phyloP scores from a whole-genome alignment of 164 flowering plant species.

The Magnolia kwangsiensis region DNA sequence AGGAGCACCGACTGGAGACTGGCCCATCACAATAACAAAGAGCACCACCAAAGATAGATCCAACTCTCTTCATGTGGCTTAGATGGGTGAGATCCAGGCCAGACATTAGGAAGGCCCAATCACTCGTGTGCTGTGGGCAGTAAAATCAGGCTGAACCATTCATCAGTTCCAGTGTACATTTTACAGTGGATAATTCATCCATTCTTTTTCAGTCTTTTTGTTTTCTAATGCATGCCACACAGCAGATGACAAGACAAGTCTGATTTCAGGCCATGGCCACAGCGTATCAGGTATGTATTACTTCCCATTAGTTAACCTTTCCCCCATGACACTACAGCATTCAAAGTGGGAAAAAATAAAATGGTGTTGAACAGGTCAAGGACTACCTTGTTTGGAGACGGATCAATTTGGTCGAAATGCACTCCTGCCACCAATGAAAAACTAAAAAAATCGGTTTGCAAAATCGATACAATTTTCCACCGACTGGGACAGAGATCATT shows the following conservation, averaged over 20 bases:
- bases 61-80: not conserved
- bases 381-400: not conserved
- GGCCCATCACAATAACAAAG: not conserved
- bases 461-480: not conserved
- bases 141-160: not conserved
- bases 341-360: no score
- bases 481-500: constrained; percentile 1
- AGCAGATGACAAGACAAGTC: not conserved
- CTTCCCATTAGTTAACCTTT: no score
- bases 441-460: not conserved
- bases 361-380: no score
- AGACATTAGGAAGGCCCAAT: not conserved
- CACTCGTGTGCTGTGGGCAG: not conserved
- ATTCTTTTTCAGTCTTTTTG: not conserved
- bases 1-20: not conserved
- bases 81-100: not conserved
- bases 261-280: no score
- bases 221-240: not conserved
- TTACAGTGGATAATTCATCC: not conserved
- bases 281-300: no score
- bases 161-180: not conserved
- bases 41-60: not conserved
- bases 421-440: not conserved
- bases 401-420: not conserved
- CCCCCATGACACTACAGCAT: no score